Conservation (phyloP, 2,329 filamentous ascomycete genomes). For the Verticillium longisporum region DNA sequence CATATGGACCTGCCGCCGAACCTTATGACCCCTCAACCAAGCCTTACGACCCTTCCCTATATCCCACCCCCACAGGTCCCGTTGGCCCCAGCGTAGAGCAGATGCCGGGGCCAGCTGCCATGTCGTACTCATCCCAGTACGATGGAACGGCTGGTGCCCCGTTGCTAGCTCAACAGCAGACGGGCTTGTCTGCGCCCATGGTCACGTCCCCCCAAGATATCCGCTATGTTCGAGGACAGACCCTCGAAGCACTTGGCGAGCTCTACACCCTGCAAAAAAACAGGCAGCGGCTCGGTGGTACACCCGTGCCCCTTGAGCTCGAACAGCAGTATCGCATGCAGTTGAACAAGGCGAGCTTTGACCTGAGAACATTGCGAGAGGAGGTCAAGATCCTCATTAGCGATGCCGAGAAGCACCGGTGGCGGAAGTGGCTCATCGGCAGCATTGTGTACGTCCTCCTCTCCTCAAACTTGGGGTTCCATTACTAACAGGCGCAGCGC, state of each 20-base stretch:
- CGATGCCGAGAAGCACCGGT: conserved; percentile 39
- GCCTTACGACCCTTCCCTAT: neutral
- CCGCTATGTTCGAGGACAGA: conserved; percentile 23
- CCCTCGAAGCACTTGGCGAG: conserved; percentile 27
- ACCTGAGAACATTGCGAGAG: conserved; percentile 35
- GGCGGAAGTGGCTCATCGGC: conserved; percentile 46
- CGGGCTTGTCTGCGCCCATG: conserved; percentile 4
- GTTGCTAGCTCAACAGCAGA: neutral
- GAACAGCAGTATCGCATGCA: conserved; percentile 36
- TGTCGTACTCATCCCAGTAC: neutral
- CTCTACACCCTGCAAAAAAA: conserved; percentile 24
- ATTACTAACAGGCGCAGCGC: conserved; percentile 26
- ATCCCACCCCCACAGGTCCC: neutral
- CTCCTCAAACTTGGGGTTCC: neutral
- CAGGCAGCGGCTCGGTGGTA: conserved; percentile 18
- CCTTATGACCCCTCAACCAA: neutral
- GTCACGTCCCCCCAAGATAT: conserved; percentile 18
- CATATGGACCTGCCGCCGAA: neutral
- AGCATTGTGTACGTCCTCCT: conserved; percentile 36
- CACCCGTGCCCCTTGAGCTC: conserved; percentile 25
- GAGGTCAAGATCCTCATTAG: conserved; percentile 36
- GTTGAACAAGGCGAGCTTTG: conserved; percentile 31
- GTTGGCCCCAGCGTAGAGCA: neutral
- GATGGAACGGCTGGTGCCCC: neutral
- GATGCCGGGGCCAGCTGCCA: conserved; percentile 1